Evolutionary conservation across 2,329 filamentous ascomycete genomes (phyloP), one percentile per base, ranked within the genome.

Genomic region (Neospermospora avenae): DNA sequence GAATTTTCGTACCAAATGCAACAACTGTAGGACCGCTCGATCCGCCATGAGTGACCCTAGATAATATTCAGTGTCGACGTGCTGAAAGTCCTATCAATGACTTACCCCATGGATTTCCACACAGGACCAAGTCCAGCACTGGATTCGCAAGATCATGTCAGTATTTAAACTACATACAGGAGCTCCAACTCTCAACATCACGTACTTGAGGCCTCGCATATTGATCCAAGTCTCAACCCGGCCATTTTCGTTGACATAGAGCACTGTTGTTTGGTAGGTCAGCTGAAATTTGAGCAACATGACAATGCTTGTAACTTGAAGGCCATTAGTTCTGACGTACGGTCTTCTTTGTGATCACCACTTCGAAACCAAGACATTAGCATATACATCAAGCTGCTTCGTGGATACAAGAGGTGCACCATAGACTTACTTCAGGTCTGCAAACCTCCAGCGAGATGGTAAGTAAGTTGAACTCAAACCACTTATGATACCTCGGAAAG

Each of bases 261-360:
- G 51, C 10, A 54, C 37, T 39, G 10, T 37, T n/a, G 37, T 39
- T 5, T n/a, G 13, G 13, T 16, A 39, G 18, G 37, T 39, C 37
- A 39, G 37, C 5, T n/a, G 37, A n/a, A n/a, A 13, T 5, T n/a
- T 39, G 37, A 39, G 6, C 37, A 5, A 16, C 37, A 39, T 4
- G 5, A 5, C 16, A n/a, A 13, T 3, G 22, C 3, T 54, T 37
- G 13, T 16, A n/a, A 37, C 1, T 10, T 10, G 13, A 39, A 22
- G 2, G 18, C 4, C 7, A 37, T 24, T 5, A 20, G 18, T 11
- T 49, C 3, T 13, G 2, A 49, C 55, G 37, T 24, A 52, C 46
- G 41, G 45, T 60, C 58, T 3, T 60, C 58, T 16, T 54, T 34
- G 13, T 57, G 34, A 25, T 60, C 53, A 4, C 58, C 58, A 39